phyloP scores from a whole-genome alignment of 306 rosid genomes.

The Pueraria montana region DNA sequence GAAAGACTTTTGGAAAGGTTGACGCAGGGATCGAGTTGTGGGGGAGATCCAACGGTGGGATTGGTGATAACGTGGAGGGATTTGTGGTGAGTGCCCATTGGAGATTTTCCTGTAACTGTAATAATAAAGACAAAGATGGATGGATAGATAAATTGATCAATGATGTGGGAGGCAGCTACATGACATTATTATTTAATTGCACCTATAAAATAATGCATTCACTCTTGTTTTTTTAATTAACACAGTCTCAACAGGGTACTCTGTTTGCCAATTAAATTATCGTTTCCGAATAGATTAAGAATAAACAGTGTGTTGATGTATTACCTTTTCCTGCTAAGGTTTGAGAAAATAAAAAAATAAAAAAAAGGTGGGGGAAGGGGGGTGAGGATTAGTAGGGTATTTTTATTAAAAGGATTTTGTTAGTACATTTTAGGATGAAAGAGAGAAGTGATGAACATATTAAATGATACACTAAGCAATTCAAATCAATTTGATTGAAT shows the following conservation, averaged over 20 bases:
- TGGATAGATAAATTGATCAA: slow-evolving; percentile 22
- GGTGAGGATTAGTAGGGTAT: not conserved
- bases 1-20: slow-evolving; percentile 37
- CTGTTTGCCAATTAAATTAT: not conserved
- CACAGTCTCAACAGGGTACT: slow-evolving; percentile 11
- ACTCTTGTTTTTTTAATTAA: not conserved
- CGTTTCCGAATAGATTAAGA: not conserved
- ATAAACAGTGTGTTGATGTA: slow-evolving; percentile 21
- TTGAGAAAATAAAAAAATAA: not conserved
- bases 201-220: not conserved
- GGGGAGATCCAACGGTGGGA: slow-evolving; percentile 58
- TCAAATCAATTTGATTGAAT: not conserved
- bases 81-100: slow-evolving; percentile 50
- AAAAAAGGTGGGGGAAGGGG: too few species aligned
- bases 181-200: slow-evolving; percentile 39
- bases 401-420: not conserved
- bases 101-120: slow-evolving; percentile 42
- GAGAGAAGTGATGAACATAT: not conserved
- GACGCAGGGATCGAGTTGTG: slow-evolving; percentile 40
- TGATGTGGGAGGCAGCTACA: slow-evolving; percentile 50
- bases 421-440: not conserved
- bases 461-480: not conserved
- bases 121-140: slow-evolving; percentile 50
- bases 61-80: slow-evolving; percentile 55
- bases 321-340: not conserved